Evolutionary conservation across 345 rosid species (phyloP), one percentile per base, ranked within the genome.

Genomic region (Adansonia digitata): DNA sequence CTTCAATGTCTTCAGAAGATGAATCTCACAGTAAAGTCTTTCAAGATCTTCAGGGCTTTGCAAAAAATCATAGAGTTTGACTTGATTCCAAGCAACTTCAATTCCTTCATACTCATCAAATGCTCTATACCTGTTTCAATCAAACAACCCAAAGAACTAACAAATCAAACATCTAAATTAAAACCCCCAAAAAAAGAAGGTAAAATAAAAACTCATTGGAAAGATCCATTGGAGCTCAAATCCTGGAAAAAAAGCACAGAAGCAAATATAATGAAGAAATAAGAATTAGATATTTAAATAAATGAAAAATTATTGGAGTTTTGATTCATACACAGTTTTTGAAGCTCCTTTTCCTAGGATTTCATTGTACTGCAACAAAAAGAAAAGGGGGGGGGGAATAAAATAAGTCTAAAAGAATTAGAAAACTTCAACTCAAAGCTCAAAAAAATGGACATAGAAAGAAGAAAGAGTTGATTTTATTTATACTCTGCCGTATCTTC

Each of bases 81-180:
- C 97, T 80, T 93, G 99, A 79, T 95, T 95, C 99, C 99, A 95
- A 77, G 99, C 99, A 81, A 95, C 96, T 78, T 95, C 98, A 81
- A 90, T 90, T 70, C 98, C 98, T 66, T 87, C 88, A 73, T 89
- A 95, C 85, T 95, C 97, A 83, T 93, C 98, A 84, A 93, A 91
- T 77, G 90, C 99, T 81, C 89, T 88, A 48, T 95, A 95, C 64
- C 99, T 95, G 90, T 76, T 69, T 37, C 76, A 84, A 83, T 46
- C 66, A 67, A 77, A n/a, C 34, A 55, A 66, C 31, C 60, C 60
- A 75, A 72, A 27, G 62, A 56, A 78, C 48, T 20, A 12, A 77
- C 62, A 76, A 80, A 81, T 77, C 84, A 75, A 48, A 22, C 49
- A 62, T 29, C 52, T 11, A 73, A 74, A 73, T 74, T 71, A 59